These are phyloP conservation scores for Diaporthe citrichinensis DNA, from an alignment of 2,329 filamentous ascomycete genomes.

Conservation along the genomic window DNA sequence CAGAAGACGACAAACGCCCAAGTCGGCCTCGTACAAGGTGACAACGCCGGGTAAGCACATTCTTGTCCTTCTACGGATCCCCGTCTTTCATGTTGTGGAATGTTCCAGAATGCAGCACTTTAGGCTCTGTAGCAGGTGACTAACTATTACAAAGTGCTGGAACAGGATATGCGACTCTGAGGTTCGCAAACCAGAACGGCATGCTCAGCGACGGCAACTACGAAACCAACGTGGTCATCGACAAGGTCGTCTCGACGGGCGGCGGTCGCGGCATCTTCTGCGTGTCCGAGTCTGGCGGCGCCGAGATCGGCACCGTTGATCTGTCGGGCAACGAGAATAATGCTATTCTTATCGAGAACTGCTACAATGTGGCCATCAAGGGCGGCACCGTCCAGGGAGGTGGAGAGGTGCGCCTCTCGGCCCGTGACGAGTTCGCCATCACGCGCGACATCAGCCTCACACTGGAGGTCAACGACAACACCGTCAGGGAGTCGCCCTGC, in stretches of 20 bases:
- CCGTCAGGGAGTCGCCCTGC: conserved; percentile 68
- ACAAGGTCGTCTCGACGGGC: conserved; percentile 67
- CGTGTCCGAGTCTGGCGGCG: conserved; percentile 68
- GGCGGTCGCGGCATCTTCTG: conserved; percentile 71
- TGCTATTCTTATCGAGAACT: conserved; percentile 71
- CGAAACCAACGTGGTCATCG: conserved; percentile 65
- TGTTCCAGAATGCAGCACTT: no score
- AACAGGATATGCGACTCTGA: conserved; percentile 69
- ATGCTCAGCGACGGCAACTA: conserved; percentile 56
- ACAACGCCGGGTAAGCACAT: conserved; percentile 60
- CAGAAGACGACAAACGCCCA: conserved; percentile 66
- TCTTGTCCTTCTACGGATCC: no score
- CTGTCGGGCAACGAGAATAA: conserved; percentile 68
- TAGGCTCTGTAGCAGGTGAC: no score
- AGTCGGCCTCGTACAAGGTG: conserved; percentile 68
- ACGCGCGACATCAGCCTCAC: conserved; percentile 66
- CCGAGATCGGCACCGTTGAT: conserved; percentile 63
- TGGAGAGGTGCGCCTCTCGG: conserved; percentile 68
- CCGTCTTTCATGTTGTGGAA: no score
- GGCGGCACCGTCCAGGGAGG: conserved; percentile 67
- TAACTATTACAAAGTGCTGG: conserved; percentile 46
- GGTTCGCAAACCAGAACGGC: conserved; percentile 67
- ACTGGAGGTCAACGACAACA: conserved; percentile 62
- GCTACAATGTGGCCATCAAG: conserved; percentile 67
- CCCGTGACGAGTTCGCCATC: conserved; percentile 67